A percentile compares a stretch with the other conserved stretches of the same genome.
Evolutionary conservation across 495 filamentous ascomycete genomes (phyloP).

Genomic region (Cercophora scortea): DNA sequence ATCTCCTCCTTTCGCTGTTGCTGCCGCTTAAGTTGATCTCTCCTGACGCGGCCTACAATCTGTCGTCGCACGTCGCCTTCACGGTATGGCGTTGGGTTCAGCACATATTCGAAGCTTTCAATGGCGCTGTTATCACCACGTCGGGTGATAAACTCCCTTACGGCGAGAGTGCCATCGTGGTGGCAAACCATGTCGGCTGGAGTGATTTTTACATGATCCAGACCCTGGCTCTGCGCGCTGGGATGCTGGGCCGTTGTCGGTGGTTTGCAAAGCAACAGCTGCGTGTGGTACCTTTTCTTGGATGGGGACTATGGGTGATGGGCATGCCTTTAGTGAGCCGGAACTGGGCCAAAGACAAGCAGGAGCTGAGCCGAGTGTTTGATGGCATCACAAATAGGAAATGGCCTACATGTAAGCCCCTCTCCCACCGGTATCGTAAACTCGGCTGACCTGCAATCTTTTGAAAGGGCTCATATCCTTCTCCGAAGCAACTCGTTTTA

Average conservation of each 20-base stretch:
- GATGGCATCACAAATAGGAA: slow-evolving; percentile 33
- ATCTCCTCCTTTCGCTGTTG: slow-evolving; percentile 44
- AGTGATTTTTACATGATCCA: slow-evolving; percentile 56
- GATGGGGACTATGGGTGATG: slow-evolving; percentile 55
- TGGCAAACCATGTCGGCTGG: slow-evolving; percentile 52
- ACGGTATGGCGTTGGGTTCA: slow-evolving; percentile 48
- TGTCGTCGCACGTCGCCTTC: slow-evolving; percentile 41
- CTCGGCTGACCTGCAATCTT: too few species aligned
- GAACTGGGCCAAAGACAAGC: slow-evolving; percentile 46
- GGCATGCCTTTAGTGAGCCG: slow-evolving; percentile 52
- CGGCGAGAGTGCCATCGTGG: slow-evolving; percentile 46
- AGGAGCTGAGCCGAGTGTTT: slow-evolving; percentile 47
- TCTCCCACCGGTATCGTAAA: too few species aligned
- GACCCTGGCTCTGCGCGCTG: slow-evolving; percentile 38
- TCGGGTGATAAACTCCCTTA: slow-evolving; percentile 39
- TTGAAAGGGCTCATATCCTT: slow-evolving; percentile 48
- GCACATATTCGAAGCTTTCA: slow-evolving; percentile 39
- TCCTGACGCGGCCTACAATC: slow-evolving; percentile 39
- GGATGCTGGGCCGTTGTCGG: slow-evolving; percentile 49
- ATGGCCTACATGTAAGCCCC: slow-evolving; percentile 47
- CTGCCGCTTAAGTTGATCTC: slow-evolving; percentile 38
- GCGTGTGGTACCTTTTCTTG: slow-evolving; percentile 47
- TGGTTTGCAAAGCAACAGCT: slow-evolving; percentile 53
- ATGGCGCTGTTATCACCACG: slow-evolving; percentile 40
- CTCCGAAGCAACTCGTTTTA: slow-evolving; percentile 52